Evolutionary conservation across 176 grass and related monocot genomes (phyloP), one percentile per base, ranked within the genome.

Genomic region (Tillandsia fasciculata): DNA sequence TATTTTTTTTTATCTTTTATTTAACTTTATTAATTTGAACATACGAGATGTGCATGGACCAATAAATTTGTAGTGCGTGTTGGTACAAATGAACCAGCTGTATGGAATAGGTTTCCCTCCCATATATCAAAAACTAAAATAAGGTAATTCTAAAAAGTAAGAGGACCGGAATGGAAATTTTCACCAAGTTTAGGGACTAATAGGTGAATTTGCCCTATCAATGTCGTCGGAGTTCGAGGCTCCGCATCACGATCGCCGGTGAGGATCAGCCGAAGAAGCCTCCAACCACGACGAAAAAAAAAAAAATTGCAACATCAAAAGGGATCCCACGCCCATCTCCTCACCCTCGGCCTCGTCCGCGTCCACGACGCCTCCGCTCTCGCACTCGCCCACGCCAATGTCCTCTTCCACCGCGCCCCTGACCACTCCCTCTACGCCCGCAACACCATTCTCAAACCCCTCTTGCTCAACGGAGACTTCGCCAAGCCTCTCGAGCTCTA

Each of bases 391-490:
- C 52, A 76, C 20, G 51, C 74, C 2, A 51, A 26, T 7, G 64
- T 68, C 65, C 65, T 76, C 74, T 76, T 58, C 64, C 9, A 12
- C 15, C 15, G 49, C 65, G 12, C 52, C 51, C 27, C 3, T 13
- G 12, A 20, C 64, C 74, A 65, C 3, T 67, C 64, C 12, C 74
- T 76, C 12, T 76, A 65, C 74, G 24, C 68, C 64, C 64, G 52
- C 6, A 76, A 76, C 64, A 76, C 74, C 64, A 76, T 76, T 65
- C 54, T 68, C 74, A 76, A 76, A 12, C 64, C 51, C 64, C 52
- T 68, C 65, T 66, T 76, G 22, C 28, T 68, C 42, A 52, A 52
- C 4, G 49, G 57, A 57, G 11, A 57, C 64, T 68, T 58, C 51
- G 12, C 15, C 23, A 53, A 68, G 18, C 17, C 74, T 17, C 47